A percentile compares a stretch with the other conserved stretches of the same genome.
phyloP scores from a whole-genome alignment of 2,329 filamentous ascomycete genomes.

The Penicillium sp. region DNA sequence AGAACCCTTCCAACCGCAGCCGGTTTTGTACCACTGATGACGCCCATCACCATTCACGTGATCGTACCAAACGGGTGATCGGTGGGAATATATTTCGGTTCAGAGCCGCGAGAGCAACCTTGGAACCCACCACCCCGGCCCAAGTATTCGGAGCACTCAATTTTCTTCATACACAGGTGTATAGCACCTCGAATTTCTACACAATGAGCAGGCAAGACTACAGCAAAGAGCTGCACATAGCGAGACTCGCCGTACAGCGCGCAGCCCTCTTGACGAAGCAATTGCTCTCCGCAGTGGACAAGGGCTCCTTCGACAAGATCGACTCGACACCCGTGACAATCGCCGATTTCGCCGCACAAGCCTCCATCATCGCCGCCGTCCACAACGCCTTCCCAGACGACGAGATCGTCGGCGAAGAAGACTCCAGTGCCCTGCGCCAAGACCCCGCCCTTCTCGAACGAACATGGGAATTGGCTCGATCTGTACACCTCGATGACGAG shows the following conservation, averaged over 20 bases:
- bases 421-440: slow-evolving; percentile 48
- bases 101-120: not conserved
- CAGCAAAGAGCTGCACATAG: slow-evolving; percentile 34
- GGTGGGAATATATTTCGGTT: not conserved
- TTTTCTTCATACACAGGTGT: not conserved
- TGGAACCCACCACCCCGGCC: not conserved
- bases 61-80: too few relatives aligned
- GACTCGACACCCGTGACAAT: slow-evolving; percentile 59
- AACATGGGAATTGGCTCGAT: slow-evolving; percentile 54
- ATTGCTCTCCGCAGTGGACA: slow-evolving; percentile 47
- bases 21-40: too few relatives aligned
- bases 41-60: too few relatives aligned
- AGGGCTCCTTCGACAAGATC: slow-evolving; percentile 51
- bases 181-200: not conserved
- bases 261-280: slow-evolving; percentile 56
- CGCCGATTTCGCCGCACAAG: slow-evolving; percentile 60
- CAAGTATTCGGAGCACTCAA: not conserved
- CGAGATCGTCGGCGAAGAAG: slow-evolving; percentile 59
- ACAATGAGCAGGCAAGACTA: slow-evolving; percentile 29
- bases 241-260: slow-evolving; percentile 48
- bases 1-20: too few relatives aligned
- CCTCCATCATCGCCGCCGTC: slow-evolving; percentile 55
- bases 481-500: slow-evolving; percentile 32
- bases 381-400: slow-evolving; percentile 52
- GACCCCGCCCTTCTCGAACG: slow-evolving; percentile 47